These are phyloP conservation scores for Ceratocystis huliohia DNA, from an alignment of 2,329 filamentous ascomycete genomes.

Conservation along the genomic window DNA sequence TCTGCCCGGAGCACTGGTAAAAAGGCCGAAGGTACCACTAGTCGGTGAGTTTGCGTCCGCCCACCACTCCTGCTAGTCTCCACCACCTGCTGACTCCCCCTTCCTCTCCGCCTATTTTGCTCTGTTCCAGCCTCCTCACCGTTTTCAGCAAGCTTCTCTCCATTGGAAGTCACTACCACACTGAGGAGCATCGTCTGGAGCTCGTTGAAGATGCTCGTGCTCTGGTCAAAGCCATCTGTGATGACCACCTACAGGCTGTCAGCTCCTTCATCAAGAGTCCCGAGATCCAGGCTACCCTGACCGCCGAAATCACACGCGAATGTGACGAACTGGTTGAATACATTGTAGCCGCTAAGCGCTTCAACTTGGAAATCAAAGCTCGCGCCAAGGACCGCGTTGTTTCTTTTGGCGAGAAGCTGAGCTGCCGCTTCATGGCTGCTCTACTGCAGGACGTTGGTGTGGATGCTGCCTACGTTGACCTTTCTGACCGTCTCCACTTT, in stretches of 20 bases:
- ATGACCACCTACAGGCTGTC: conserved; percentile 67
- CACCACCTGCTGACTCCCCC: conserved; percentile 3
- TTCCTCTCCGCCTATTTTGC: background rate
- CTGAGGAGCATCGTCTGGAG: conserved; percentile 39
- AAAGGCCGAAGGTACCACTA: conserved; percentile 90
- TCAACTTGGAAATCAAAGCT: conserved; percentile 63
- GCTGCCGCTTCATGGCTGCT: conserved; percentile 80
- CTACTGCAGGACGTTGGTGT: conserved; percentile 72
- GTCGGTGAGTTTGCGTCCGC: conserved; percentile 51
- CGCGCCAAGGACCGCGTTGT: conserved; percentile 78
- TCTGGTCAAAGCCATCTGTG: conserved; percentile 67
- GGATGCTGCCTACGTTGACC: conserved; percentile 77
- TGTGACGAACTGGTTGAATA: conserved; percentile 71
- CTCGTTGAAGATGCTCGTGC: conserved; percentile 53
- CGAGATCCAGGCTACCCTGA: conserved; percentile 45
- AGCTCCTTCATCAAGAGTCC: conserved; percentile 47
- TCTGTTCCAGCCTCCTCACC: conserved; percentile 36
- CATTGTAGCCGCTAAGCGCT: conserved; percentile 49
- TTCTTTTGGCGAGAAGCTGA: conserved; percentile 90
- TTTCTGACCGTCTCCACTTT: conserved; percentile 68
- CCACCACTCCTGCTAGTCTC: background rate
- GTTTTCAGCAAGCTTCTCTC: conserved; percentile 46
- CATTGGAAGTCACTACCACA: conserved; percentile 41
- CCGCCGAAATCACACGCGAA: conserved; percentile 58
- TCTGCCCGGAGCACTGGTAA: conserved; percentile 89